These are phyloP conservation scores for Quercus variabilis DNA, from an alignment of 306 rosid species.

Conservation along the genomic window DNA sequence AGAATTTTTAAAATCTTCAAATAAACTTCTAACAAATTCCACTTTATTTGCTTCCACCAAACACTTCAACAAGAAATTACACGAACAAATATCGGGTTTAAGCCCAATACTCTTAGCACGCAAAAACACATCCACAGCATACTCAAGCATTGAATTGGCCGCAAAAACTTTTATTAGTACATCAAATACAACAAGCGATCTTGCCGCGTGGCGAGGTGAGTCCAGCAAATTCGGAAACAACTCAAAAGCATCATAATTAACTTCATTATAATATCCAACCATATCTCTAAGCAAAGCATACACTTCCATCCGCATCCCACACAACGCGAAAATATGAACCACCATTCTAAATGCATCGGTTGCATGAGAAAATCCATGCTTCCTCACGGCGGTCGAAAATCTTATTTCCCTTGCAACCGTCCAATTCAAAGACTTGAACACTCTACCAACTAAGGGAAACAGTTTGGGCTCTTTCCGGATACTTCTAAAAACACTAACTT, in stretches of 20 bases:
- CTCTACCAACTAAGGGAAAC: constrained; percentile 36
- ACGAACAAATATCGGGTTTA: constrained; percentile 34
- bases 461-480: neutral
- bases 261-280: constrained; percentile 29
- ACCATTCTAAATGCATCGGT: constrained; percentile 41
- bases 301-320: constrained; percentile 47
- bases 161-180: constrained; percentile 55
- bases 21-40: constrained; percentile 39
- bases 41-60: constrained; percentile 48
- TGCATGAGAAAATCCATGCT: constrained; percentile 44
- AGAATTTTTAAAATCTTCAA: constrained; percentile 37
- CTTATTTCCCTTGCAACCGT: constrained; percentile 31
- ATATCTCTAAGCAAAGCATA: constrained; percentile 53
- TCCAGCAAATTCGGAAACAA: constrained; percentile 48
- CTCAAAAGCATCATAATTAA: constrained; percentile 23
- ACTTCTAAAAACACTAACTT: neutral
- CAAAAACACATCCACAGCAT: constrained; percentile 48
- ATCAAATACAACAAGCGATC: constrained; percentile 42
- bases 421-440: constrained; percentile 57
- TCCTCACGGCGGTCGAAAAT: constrained; percentile 42
- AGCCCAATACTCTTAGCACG: constrained; percentile 40
- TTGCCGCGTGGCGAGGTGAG: constrained; percentile 33
- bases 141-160: constrained; percentile 57
- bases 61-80: constrained; percentile 73
- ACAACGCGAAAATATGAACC: constrained; percentile 50